A percentile compares a stretch with the other conserved stretches of the same genome.
Evolutionary conservation across 78 protist genomes (phyloP).

Genomic region (Pigoraptor vietnamica): DNA sequence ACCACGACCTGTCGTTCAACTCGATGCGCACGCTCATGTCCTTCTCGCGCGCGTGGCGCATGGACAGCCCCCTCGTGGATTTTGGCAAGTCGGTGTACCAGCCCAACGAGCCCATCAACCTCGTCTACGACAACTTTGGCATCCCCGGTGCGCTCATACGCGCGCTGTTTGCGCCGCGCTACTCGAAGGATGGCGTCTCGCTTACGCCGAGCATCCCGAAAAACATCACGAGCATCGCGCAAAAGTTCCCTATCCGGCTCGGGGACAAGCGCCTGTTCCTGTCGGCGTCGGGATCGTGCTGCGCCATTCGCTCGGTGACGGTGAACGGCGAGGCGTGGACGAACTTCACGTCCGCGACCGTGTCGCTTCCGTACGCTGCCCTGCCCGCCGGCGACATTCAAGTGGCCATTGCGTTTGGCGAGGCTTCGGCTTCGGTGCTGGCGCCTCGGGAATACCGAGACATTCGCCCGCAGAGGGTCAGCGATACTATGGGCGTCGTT

Average conservation of each 20-base stretch:
- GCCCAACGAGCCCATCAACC: background rate
- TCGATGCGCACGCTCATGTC: background rate
- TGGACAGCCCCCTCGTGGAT: background rate
- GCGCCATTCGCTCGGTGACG: background rate
- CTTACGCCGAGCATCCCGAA: background rate
- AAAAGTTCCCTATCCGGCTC: background rate
- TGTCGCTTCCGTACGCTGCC: background rate
- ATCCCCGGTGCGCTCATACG: background rate
- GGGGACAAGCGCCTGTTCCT: background rate
- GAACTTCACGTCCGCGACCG: background rate
- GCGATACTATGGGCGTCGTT: no score
- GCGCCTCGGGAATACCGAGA: no score
- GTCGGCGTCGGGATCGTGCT: background rate
- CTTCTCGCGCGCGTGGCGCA: background rate
- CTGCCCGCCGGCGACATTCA: background rate
- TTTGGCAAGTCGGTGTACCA: background rate
- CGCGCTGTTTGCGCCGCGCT: background rate
- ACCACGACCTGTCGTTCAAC: background rate
- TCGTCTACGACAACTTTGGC: background rate
- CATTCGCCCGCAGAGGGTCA: no score
- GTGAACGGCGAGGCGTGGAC: background rate
- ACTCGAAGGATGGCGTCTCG: background rate
- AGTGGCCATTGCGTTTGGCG: background rate
- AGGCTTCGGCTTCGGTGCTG: no score
- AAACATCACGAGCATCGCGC: background rate